Evolutionary conservation across 768 basidiomycete genomes (phyloP).

Genomic region (Hemileccinum impolitum): DNA sequence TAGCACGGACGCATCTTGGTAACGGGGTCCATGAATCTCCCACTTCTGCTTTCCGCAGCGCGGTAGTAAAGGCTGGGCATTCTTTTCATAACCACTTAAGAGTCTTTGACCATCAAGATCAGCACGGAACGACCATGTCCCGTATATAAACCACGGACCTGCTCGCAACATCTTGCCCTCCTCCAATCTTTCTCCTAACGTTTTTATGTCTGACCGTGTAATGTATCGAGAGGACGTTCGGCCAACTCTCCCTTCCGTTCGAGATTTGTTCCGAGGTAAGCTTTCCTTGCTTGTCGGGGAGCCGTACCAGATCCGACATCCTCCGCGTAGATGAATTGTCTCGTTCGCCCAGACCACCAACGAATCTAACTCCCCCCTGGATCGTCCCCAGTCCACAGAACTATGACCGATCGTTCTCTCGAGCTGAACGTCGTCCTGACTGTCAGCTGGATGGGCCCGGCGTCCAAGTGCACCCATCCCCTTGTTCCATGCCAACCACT

Average conservation of each 20-base stretch:
- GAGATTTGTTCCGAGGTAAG: conserved; percentile 63
- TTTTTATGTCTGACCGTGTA: conserved; percentile 30
- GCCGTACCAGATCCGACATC: conserved; percentile 1
- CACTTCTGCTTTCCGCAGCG: conserved; percentile 20
- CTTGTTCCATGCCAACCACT: neutral
- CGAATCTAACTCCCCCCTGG: conserved; percentile 41
- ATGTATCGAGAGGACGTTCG: conserved; percentile 32
- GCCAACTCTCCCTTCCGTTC: conserved; percentile 68
- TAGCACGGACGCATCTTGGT: conserved; percentile 24
- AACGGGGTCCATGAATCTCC: conserved; percentile 27
- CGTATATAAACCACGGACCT: conserved; percentile 24
- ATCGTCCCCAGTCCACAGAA: conserved; percentile 39
- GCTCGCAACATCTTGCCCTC: conserved; percentile 3
- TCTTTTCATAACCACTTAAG: conserved; percentile 23
- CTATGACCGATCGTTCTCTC: conserved; percentile 23
- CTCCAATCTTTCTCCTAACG: conserved; percentile 12
- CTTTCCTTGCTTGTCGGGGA: neutral
- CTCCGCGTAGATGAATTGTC: conserved; percentile 45
- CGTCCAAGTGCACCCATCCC: conserved; percentile 25
- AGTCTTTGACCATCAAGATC: conserved; percentile 24
- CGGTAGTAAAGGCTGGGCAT: conserved; percentile 23
- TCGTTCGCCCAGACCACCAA: conserved; percentile 35
- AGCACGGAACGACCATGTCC: conserved; percentile 21
- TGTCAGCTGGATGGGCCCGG: conserved; percentile 27
- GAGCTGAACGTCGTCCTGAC: conserved; percentile 24